Percentiles rank a stretch among this genome's conserved stretches.
phyloP scores from a whole-genome alignment of 768 basidiomycete species.

The Suillus luteus region DNA sequence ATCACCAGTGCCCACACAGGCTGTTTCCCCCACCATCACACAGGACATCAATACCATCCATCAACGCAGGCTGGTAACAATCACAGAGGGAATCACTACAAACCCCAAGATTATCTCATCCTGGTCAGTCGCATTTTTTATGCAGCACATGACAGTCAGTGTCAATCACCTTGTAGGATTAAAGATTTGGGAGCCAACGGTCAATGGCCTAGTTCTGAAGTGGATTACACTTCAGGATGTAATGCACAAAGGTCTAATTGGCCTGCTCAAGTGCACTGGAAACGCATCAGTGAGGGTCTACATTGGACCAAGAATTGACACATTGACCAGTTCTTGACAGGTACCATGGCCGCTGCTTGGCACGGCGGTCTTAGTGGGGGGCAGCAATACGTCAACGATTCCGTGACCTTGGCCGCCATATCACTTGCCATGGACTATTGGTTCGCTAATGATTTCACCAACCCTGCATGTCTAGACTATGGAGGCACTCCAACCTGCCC shows the following conservation, averaged over 20 bases:
- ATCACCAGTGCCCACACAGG: neutral
- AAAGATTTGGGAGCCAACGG: slow-evolving; percentile 47
- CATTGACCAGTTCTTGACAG: slow-evolving; percentile 29
- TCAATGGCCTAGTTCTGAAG: slow-evolving; percentile 55
- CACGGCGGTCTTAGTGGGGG: slow-evolving; percentile 50
- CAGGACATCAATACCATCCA: slow-evolving; percentile 38
- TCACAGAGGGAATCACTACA: slow-evolving; percentile 40
- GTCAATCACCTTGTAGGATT: slow-evolving; percentile 38
- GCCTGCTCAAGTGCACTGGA: slow-evolving; percentile 66
- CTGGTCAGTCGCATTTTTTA: slow-evolving; percentile 19
- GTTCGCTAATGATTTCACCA: slow-evolving; percentile 62
- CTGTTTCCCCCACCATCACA: slow-evolving; percentile 21
- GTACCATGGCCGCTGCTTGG: slow-evolving; percentile 59
- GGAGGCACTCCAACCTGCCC: slow-evolving; percentile 58
- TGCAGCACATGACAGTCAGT: neutral
- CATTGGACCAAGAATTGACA: neutral
- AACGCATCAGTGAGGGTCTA: slow-evolving; percentile 44
- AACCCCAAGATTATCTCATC: slow-evolving; percentile 29
- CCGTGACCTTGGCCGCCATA: slow-evolving; percentile 42
- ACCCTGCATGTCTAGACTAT: slow-evolving; percentile 53
- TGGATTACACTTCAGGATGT: slow-evolving; percentile 68
- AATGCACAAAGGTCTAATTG: slow-evolving; percentile 65
- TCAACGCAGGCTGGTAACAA: slow-evolving; percentile 42
- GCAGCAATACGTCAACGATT: slow-evolving; percentile 44
- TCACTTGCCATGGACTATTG: slow-evolving; percentile 59